Conservation (phyloP, 2,329 filamentous ascomycete species). For the Didymellaceae sp. region DNA sequence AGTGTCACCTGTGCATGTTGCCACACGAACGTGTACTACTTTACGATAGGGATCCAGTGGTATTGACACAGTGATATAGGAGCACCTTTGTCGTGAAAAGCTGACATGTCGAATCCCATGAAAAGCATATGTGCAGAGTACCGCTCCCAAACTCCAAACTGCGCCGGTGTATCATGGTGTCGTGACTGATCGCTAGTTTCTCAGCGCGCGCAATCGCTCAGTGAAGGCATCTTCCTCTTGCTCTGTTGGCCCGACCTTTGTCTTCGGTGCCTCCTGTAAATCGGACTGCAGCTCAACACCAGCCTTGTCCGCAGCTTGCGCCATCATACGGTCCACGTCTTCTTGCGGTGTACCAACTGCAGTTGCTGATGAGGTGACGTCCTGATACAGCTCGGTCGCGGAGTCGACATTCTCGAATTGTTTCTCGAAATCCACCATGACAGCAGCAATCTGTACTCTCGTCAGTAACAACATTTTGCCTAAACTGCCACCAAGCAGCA, state of each 20-base stretch:
- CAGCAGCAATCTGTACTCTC: constrained; percentile 61
- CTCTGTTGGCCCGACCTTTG: constrained; percentile 71
- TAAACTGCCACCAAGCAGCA: background rate
- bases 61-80: constrained; percentile 4
- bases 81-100: background rate
- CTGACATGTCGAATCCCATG: background rate
- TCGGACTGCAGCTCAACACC: constrained; percentile 82
- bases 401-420: constrained; percentile 61
- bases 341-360: constrained; percentile 77
- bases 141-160: constrained; percentile 15
- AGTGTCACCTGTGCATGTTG: too few relatives aligned
- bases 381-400: constrained; percentile 76
- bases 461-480: constrained; percentile 1
- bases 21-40: background rate
- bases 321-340: constrained; percentile 84
- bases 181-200: constrained; percentile 42
- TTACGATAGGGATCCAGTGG: background rate
- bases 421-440: constrained; percentile 71
- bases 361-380: constrained; percentile 81
- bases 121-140: constrained; percentile 1
- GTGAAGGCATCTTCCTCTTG: constrained; percentile 79
- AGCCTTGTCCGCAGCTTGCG: constrained; percentile 85
- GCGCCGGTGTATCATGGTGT: constrained; percentile 4
- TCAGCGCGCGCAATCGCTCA: constrained; percentile 62
- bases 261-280: constrained; percentile 66